Conservation (phyloP, 192 early-diverging fungal species). For the Irineochytrium annulatum region DNA sequence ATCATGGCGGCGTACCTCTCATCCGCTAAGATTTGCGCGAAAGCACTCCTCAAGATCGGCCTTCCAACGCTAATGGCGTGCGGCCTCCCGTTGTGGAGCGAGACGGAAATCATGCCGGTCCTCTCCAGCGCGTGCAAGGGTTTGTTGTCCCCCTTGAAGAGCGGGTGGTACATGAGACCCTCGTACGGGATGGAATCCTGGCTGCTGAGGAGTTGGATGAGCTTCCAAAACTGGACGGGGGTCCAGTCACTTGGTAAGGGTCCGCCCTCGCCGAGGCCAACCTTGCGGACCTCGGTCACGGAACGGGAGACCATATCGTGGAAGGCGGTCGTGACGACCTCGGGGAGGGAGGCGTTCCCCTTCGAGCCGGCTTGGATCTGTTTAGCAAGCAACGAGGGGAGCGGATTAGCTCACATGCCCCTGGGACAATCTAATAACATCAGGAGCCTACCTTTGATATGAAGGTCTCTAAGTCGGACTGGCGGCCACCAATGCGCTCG, state of each 20-base stretch:
- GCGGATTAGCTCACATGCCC: no score
- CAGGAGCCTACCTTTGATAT: no score
- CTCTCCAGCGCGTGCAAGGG: constrained; percentile 84
- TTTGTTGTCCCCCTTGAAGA: constrained; percentile 82
- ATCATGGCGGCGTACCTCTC: constrained; percentile 71
- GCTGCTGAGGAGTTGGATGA: constrained; percentile 68
- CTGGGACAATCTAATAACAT: no score
- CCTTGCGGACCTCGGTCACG: constrained; percentile 83
- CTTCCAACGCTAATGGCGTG: constrained; percentile 72
- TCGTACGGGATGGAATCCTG: constrained; percentile 73
- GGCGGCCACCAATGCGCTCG: constrained; percentile 76
- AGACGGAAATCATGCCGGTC: constrained; percentile 79
- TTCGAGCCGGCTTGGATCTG: constrained; percentile 69
- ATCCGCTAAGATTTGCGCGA: constrained; percentile 69
- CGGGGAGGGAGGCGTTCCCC: constrained; percentile 3
- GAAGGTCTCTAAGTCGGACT: constrained; percentile 85
- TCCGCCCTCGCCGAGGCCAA: constrained; percentile 56
- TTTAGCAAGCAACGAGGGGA: no score
- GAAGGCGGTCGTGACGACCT: constrained; percentile 57
- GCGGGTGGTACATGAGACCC: constrained; percentile 67
- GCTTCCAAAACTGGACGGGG: constrained; percentile 85
- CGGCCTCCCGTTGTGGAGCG: constrained; percentile 73
- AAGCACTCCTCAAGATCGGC: constrained; percentile 79
- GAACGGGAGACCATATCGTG: constrained; percentile 77
- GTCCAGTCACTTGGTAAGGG: constrained; percentile 78